Conservation (phyloP, 2,329 filamentous ascomycete species). For the Scolecobasidium constrictum region DNA sequence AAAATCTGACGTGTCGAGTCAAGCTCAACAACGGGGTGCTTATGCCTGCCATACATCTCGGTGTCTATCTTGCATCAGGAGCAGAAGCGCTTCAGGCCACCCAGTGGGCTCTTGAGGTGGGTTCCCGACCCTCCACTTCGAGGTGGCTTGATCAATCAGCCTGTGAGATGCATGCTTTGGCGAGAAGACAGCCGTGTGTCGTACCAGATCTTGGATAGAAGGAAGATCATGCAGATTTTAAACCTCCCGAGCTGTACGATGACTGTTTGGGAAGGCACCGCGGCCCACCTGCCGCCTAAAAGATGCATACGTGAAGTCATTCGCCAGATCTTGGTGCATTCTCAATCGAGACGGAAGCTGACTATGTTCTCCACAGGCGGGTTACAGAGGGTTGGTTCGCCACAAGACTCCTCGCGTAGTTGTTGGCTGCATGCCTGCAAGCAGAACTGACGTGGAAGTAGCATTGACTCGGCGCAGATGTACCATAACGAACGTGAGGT, state of each 20-base stretch:
- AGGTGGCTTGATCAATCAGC: neutral
- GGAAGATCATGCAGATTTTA: neutral
- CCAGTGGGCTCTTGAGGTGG: slow-evolving; percentile 42
- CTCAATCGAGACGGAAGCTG: too few species aligned
- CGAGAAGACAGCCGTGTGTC: slow-evolving; percentile 8
- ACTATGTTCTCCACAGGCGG: too few species aligned
- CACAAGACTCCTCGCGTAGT: too few species aligned
- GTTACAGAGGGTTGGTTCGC: slow-evolving; percentile 34
- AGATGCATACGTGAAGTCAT: too few species aligned
- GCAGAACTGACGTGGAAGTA: slow-evolving; percentile 15
- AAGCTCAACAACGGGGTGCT: slow-evolving; percentile 50
- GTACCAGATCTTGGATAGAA: slow-evolving; percentile 10
- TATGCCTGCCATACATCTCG: slow-evolving; percentile 64
- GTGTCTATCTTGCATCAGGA: slow-evolving; percentile 61
- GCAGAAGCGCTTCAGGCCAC: slow-evolving; percentile 49
- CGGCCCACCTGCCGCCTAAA: too few species aligned
- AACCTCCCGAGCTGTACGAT: slow-evolving; percentile 17
- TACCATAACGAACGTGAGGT: slow-evolving; percentile 62
- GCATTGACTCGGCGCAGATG: slow-evolving; percentile 51
- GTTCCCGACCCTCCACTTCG: slow-evolving; percentile 13
- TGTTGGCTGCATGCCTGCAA: too few species aligned
- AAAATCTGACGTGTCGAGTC: neutral
- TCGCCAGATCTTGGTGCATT: too few species aligned
- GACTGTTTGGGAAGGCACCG: neutral
- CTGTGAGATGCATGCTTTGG: neutral